Conservation (phyloP, 2,329 filamentous ascomycete species). For the Leptographium wingfieldii region DNA sequence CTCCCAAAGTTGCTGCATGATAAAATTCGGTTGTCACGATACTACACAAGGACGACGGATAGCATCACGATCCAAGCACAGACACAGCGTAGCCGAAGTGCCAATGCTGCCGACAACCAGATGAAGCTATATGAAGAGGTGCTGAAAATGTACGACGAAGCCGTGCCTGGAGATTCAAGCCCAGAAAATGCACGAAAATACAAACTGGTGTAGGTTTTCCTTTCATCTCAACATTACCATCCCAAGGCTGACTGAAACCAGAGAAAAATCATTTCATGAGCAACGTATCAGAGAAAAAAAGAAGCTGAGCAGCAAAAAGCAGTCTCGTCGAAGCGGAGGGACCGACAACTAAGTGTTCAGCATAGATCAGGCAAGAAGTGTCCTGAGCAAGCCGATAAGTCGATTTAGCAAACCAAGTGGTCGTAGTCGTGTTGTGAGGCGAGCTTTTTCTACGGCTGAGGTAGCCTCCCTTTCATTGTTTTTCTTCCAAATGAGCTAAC, state of each 20-base stretch:
- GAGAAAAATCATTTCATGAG: conserved; percentile 33
- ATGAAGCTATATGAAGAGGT: conserved; percentile 35
- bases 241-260: conserved; percentile 13
- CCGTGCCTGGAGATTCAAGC: conserved; percentile 34
- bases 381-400: too few species aligned
- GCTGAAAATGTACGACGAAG: conserved; percentile 30
- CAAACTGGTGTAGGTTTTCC: conserved; percentile 29
- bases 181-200: conserved; percentile 35
- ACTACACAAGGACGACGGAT: conserved; percentile 39
- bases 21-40: conserved; percentile 37
- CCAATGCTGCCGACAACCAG: conserved; percentile 41
- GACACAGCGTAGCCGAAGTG: conserved; percentile 35
- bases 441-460: too few species aligned
- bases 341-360: not conserved
- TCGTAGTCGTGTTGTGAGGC: too few species aligned
- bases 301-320: conserved; percentile 36
- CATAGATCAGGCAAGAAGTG: not conserved
- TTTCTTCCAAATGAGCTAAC: too few species aligned
- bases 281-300: conserved; percentile 35
- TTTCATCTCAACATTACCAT: not conserved
- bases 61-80: conserved; percentile 43
- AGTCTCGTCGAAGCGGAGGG: conserved; percentile 24
- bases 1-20: conserved; percentile 36
- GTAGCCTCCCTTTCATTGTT: too few species aligned
- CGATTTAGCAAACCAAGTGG: too few species aligned